phyloP scores from a whole-genome alignment of 768 basidiomycete genomes.

The Naganishia antarctica region DNA sequence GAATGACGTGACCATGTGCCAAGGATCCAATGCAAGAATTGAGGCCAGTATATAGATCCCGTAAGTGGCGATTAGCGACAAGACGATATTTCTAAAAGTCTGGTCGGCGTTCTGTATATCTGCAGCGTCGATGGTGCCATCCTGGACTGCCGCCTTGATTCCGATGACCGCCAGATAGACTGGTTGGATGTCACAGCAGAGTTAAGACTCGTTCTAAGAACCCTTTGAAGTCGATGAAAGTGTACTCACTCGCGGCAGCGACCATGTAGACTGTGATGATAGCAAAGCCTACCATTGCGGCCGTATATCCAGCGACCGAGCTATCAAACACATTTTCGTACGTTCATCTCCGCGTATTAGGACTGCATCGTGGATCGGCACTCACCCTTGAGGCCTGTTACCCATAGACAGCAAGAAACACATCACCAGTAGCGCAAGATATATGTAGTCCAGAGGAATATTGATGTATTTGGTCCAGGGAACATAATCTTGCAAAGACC shows the following conservation, averaged over 20 bases:
- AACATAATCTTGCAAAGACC: constrained; percentile 59
- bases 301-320: constrained; percentile 75
- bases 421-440: constrained; percentile 76
- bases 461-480: constrained; percentile 63
- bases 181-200: not conserved
- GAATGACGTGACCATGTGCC: constrained; percentile 97
- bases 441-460: constrained; percentile 74
- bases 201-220: not conserved
- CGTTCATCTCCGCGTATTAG: not conserved
- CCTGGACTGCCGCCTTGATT: constrained; percentile 59
- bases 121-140: constrained; percentile 52
- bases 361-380: not conserved
- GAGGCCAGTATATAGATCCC: constrained; percentile 82
- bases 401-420: constrained; percentile 85
- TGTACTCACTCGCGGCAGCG: constrained; percentile 46
- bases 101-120: constrained; percentile 65
- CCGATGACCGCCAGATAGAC: constrained; percentile 80
- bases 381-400: constrained; percentile 78
- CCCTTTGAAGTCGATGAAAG: not conserved
- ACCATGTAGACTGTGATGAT: constrained; percentile 96
- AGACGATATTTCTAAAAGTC: constrained; percentile 71
- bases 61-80: constrained; percentile 79
- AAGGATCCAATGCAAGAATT: constrained; percentile 80
- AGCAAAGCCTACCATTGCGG: constrained; percentile 79
- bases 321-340: constrained; percentile 32